Conservation (phyloP, 306 rosid genomes). For the Chamaecrista fasciculata region DNA sequence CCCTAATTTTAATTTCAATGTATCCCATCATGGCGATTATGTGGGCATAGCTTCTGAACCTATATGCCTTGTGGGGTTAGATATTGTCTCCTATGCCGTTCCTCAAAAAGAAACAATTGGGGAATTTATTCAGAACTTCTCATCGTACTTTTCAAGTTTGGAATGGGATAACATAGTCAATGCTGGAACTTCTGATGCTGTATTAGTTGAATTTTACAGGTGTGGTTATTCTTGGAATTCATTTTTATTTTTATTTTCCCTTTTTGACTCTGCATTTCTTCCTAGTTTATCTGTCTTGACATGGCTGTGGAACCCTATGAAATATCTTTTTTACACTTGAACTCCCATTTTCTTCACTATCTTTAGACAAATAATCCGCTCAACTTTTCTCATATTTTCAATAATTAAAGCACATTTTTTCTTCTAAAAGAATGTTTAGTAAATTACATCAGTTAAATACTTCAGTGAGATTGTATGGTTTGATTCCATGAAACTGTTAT, state of each 20-base stretch:
- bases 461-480: not conserved
- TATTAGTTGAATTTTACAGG: slow-evolving; percentile 74
- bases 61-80: slow-evolving; percentile 80
- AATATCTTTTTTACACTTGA: not conserved
- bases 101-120: slow-evolving; percentile 57
- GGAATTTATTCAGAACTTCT: slow-evolving; percentile 54
- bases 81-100: slow-evolving; percentile 57
- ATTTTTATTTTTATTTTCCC: slow-evolving; percentile 4
- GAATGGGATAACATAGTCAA: slow-evolving; percentile 71
- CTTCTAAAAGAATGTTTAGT: not conserved
- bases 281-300: not conserved
- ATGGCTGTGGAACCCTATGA: slow-evolving; percentile 6
- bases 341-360: not conserved
- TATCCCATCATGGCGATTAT: slow-evolving; percentile 88
- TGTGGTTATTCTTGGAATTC: slow-evolving; percentile 25
- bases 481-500: not conserved
- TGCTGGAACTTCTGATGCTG: slow-evolving; percentile 54
- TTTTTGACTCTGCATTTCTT: not conserved
- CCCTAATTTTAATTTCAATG: slow-evolving; percentile 89
- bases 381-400: not conserved
- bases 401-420: not conserved
- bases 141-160: slow-evolving; percentile 66
- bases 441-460: not conserved
- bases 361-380: not conserved
- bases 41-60: slow-evolving; percentile 95